Evolutionary conservation across 2,329 filamentous ascomycete species (phyloP).

Genomic region (Cladosporium velox): DNA sequence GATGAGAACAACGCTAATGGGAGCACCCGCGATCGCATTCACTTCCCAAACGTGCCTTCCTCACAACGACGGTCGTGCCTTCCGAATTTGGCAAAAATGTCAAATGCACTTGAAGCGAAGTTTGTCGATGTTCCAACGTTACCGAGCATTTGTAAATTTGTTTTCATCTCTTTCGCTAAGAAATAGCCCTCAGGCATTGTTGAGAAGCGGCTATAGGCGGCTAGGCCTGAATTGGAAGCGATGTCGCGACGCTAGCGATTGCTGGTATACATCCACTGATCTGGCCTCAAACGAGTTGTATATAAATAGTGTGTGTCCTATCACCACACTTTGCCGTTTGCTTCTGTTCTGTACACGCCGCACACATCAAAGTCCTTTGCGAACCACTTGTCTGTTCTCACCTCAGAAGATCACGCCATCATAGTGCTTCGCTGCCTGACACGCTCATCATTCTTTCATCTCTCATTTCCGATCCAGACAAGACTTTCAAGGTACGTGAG

Average conservation of each 20-base stretch:
- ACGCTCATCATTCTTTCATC: not conserved
- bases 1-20: not conserved
- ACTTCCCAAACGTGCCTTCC: not conserved
- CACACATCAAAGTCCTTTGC: not conserved
- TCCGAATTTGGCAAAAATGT: not conserved
- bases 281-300: not conserved
- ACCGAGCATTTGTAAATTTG: too few relatives aligned
- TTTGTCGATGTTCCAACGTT: too few relatives aligned
- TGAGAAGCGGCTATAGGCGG: not conserved
- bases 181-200: not conserved
- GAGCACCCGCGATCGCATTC: not conserved
- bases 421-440: not conserved
- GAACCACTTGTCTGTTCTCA: not conserved
- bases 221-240: not conserved
- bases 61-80: not conserved
- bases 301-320: not conserved
- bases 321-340: not conserved
- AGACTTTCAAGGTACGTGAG: not conserved
- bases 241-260: constrained; percentile 4
- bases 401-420: not conserved
- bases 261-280: not conserved
- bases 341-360: not conserved
- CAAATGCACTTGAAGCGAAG: too few relatives aligned
- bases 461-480: not conserved
- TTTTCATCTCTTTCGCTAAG: too few relatives aligned